phyloP scores from a whole-genome alignment of 805 yeast species.

The Maudiozyma turicensis region DNA sequence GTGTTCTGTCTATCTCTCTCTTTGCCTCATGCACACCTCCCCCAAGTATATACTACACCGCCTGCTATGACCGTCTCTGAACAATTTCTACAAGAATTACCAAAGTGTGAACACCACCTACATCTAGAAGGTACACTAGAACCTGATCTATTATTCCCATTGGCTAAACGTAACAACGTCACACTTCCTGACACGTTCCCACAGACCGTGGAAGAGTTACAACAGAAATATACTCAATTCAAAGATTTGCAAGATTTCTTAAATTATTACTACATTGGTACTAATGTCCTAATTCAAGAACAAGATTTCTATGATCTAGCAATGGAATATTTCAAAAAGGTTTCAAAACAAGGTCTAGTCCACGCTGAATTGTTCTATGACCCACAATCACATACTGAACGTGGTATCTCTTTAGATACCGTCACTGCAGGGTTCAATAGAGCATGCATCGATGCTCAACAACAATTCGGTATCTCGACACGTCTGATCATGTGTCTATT shows the following conservation, averaged over 20 bases:
- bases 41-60: neutral
- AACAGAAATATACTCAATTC: constrained; percentile 51
- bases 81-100: constrained; percentile 54
- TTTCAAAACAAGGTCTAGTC: constrained; percentile 45
- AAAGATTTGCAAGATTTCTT: constrained; percentile 68
- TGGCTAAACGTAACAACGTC: constrained; percentile 58
- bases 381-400: constrained; percentile 72
- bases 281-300: constrained; percentile 60
- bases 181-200: constrained; percentile 57
- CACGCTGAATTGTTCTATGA: constrained; percentile 78
- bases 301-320: constrained; percentile 71
- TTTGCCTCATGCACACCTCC: neutral
- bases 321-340: constrained; percentile 58
- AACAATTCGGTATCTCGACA: constrained; percentile 52
- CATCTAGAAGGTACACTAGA: constrained; percentile 78
- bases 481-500: constrained; percentile 74
- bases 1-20: neutral
- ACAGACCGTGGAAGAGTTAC: constrained; percentile 43
- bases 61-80: constrained; percentile 9
- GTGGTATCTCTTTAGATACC: constrained; percentile 49
- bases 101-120: constrained; percentile 82
- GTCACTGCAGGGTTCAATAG: constrained; percentile 58
- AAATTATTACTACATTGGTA: constrained; percentile 71
- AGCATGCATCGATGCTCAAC: constrained; percentile 56
- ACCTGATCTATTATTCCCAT: constrained; percentile 60